Conservation (phyloP, 2,329 filamentous ascomycete genomes). For the Cryoendolithus antarcticus region DNA sequence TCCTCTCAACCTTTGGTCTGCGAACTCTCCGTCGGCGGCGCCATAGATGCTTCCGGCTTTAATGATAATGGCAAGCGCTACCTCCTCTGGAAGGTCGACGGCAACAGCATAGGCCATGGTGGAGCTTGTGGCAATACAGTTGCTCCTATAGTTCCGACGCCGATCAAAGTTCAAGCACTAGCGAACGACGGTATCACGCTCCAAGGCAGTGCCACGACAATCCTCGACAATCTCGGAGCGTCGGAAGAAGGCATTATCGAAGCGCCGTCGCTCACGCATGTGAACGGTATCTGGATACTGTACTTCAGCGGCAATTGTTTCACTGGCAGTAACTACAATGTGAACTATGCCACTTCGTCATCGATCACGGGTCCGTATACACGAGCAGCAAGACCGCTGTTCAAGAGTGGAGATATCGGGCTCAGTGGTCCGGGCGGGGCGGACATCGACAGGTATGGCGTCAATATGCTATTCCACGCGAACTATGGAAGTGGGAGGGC, state of each 20-base stretch:
- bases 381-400: slow-evolving; percentile 11
- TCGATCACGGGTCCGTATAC: slow-evolving; percentile 15
- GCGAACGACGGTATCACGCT: slow-evolving; percentile 20
- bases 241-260: slow-evolving; percentile 22
- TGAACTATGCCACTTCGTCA: slow-evolving; percentile 17
- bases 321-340: slow-evolving; percentile 13
- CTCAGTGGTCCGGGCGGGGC: slow-evolving; percentile 21
- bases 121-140: slow-evolving; percentile 18
- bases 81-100: slow-evolving; percentile 21
- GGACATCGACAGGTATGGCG: slow-evolving; percentile 17
- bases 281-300: slow-evolving; percentile 15
- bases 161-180: slow-evolving; percentile 21
- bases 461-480: slow-evolving; percentile 23
- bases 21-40: slow-evolving; percentile 16
- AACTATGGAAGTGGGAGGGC: slow-evolving; percentile 12
- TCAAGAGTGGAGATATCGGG: slow-evolving; percentile 15
- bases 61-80: slow-evolving; percentile 18
- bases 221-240: slow-evolving; percentile 19
- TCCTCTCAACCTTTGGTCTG: slow-evolving; percentile 14
- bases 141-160: slow-evolving; percentile 19
- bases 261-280: slow-evolving; percentile 19
- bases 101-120: slow-evolving; percentile 17
- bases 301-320: slow-evolving; percentile 20
- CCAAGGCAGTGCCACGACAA: slow-evolving; percentile 12
- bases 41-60: slow-evolving; percentile 20